These are phyloP conservation scores for Fagus sylvatica DNA, from an alignment of 306 rosid species.

Conservation along the genomic window DNA sequence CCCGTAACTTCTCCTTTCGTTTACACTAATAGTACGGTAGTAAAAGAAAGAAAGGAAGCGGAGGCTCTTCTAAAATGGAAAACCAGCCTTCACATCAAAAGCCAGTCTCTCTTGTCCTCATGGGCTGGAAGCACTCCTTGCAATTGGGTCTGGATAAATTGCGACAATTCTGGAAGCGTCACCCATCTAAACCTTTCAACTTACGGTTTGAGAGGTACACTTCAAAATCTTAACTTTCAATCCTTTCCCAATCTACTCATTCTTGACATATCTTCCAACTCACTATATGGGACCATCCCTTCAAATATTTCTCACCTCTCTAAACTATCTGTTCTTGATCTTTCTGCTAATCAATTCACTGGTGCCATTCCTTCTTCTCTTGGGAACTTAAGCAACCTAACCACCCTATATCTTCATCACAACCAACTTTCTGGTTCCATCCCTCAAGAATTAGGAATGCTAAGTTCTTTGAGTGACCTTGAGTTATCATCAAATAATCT, in stretches of 20 bases:
- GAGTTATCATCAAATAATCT: too few relatives aligned
- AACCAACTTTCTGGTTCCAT: too few relatives aligned
- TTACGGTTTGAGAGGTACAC: constrained; percentile 27
- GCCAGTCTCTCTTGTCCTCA: constrained; percentile 13
- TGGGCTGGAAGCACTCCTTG: constrained; percentile 22
- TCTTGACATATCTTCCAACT: constrained; percentile 3
- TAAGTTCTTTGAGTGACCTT: too few relatives aligned
- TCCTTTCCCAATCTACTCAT: constrained; percentile 16
- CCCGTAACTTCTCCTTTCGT: accelerated
- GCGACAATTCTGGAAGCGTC: constrained; percentile 13
- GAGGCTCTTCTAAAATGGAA: constrained; percentile 33
- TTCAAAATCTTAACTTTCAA: constrained; percentile 14
- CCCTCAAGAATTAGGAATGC: too few relatives aligned
- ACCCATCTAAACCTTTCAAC: constrained; percentile 19
- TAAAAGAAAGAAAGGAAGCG: neutral
- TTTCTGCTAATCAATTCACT: neutral
- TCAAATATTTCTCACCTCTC: neutral
- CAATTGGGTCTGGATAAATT: constrained; percentile 25
- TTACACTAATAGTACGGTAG: too few relatives aligned
- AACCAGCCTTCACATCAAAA: constrained; percentile 12
- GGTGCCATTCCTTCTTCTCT: too few relatives aligned
- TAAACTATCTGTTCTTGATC: neutral
- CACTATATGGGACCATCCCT: neutral
- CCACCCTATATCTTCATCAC: too few relatives aligned
- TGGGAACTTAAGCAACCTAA: too few relatives aligned